Percentiles rank a stretch among this genome's conserved stretches.
These are phyloP conservation scores for Zygosaccharomyces bailii DNA, from an alignment of 805 yeast genomes.

Conservation along the genomic window DNA sequence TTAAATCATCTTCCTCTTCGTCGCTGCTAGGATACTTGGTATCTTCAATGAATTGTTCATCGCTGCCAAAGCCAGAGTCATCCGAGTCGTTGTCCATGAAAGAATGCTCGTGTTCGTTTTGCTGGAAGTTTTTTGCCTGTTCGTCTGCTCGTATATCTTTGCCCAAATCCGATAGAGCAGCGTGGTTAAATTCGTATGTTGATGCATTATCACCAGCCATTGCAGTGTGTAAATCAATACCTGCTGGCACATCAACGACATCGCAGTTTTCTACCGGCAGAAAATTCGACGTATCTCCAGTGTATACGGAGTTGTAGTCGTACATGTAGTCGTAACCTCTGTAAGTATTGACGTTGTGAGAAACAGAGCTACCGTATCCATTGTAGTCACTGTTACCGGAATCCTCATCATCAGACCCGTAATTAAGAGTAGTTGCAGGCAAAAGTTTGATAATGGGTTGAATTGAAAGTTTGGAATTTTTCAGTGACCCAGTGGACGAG, in stretches of 20 bases:
- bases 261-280: constrained; percentile 36
- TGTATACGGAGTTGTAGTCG: constrained; percentile 76
- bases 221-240: constrained; percentile 33
- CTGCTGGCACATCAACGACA: constrained; percentile 37
- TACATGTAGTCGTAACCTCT: constrained; percentile 76
- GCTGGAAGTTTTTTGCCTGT: not conserved
- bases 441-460: constrained; percentile 66
- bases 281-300: constrained; percentile 43
- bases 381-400: constrained; percentile 38
- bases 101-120: not conserved
- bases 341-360: constrained; percentile 68
- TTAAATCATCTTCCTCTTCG: constrained; percentile 20
- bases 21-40: constrained; percentile 23
- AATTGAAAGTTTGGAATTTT: constrained; percentile 13
- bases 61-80: constrained; percentile 25
- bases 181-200: constrained; percentile 16
- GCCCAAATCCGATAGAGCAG: constrained; percentile 10
- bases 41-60: constrained; percentile 30
- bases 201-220: constrained; percentile 27
- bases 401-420: constrained; percentile 65
- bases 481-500: constrained; percentile 26
- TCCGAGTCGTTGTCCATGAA: constrained; percentile 24
- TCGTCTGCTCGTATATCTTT: constrained; percentile 1
- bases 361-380: constrained; percentile 50
- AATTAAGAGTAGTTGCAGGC: constrained; percentile 84